Conservation (phyloP, 164 flowering plant species). For the Vitis rupestris region DNA sequence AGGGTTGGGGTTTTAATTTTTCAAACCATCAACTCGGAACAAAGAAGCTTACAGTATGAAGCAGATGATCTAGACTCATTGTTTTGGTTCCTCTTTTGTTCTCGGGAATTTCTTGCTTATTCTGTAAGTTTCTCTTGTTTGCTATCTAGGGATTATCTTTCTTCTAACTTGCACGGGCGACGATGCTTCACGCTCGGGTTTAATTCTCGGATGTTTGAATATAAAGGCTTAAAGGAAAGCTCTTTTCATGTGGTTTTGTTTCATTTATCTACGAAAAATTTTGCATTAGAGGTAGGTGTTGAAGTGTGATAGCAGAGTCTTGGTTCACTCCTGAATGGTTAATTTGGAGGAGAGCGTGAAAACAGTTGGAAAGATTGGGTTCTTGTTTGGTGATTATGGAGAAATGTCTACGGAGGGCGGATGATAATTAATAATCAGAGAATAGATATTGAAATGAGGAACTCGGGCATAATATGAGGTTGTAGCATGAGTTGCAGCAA, state of each 20-base stretch:
- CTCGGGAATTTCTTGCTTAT: constrained; percentile 9
- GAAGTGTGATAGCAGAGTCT: background rate
- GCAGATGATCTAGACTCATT: no score
- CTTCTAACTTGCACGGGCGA: background rate
- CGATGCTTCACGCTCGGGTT: constrained; percentile 1
- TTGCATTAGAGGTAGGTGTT: background rate
- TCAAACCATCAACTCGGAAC: no score
- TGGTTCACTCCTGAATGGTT: constrained; percentile 13
- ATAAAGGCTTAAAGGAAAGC: no score
- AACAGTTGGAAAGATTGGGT: constrained; percentile 5
- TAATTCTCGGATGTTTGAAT: no score
- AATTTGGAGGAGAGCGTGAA: background rate
- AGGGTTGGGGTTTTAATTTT: no score
- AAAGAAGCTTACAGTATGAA: no score
- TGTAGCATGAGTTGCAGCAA: constrained; percentile 52
- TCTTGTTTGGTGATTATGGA: constrained; percentile 9
- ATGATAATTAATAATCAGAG: background rate
- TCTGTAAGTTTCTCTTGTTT: constrained; percentile 16
- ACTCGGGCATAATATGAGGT: constrained; percentile 32
- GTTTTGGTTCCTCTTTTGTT: background rate
- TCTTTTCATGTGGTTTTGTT: no score
- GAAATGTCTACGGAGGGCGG: no score
- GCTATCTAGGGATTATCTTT: constrained; percentile 3
- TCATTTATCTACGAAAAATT: no score
- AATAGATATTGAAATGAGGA: constrained; percentile 26